These are phyloP conservation scores for Paramecium sexaurelia DNA, from an alignment of 73 alveolate species.

Conservation along the genomic window DNA sequence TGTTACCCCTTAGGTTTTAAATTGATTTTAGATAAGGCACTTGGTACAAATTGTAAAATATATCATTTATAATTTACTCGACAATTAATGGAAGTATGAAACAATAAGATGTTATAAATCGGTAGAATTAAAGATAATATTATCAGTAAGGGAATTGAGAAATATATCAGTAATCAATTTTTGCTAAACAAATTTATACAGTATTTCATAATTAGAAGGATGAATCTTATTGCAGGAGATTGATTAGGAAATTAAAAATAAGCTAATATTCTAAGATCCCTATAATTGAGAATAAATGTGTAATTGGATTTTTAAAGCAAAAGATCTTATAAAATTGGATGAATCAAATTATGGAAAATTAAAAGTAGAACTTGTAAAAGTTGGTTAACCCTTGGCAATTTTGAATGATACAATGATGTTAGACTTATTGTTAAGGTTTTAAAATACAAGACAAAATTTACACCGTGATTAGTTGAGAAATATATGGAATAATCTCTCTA, in stretches of 20 bases:
- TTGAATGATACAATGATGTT: not conserved
- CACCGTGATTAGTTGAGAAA: not conserved
- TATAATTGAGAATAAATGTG: not conserved
- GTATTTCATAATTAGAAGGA: not conserved
- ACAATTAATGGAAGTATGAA: not conserved
- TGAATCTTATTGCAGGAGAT: not conserved
- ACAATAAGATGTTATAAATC: not conserved
- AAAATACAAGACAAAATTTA: not conserved
- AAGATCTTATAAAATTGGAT: not conserved
- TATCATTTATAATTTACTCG: constrained; percentile 3
- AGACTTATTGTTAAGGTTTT: not conserved
- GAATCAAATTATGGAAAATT: not conserved
- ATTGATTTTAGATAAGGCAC: constrained; percentile 70
- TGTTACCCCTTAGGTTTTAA: constrained; percentile 76
- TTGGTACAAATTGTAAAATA: constrained; percentile 59
- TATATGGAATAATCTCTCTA: constrained; percentile 1
- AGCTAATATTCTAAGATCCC: not conserved
- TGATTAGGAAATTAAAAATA: not conserved
- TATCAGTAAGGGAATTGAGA: not conserved
- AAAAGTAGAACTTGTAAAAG: not conserved
- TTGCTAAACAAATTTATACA: not conserved
- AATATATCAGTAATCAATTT: not conserved
- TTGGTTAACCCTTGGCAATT: not conserved
- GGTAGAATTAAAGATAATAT: not conserved
- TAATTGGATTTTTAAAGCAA: constrained; percentile 1